phyloP scores from a whole-genome alignment of 495 filamentous ascomycete genomes.

The Hypoxylon rickii region DNA sequence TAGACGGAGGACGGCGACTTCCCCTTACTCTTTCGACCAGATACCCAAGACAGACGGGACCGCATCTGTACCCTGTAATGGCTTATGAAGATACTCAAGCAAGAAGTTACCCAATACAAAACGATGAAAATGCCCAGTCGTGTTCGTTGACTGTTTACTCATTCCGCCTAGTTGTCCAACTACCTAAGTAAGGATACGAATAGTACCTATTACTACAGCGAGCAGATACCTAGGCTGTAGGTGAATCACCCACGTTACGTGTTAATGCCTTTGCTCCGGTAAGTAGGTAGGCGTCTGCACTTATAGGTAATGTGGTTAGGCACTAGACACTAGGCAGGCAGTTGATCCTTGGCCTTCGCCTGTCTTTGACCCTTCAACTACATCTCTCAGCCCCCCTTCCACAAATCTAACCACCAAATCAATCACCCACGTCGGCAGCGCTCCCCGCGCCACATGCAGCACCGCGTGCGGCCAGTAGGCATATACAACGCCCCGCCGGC shows the following conservation, averaged over 20 bases:
- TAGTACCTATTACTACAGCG: no score
- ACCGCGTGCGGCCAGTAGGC: constrained; percentile 40
- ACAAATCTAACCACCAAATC: neutral
- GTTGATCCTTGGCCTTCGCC: no score
- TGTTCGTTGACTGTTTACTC: neutral
- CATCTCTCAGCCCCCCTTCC: neutral
- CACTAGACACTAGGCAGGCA: no score
- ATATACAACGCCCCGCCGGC: constrained; percentile 19
- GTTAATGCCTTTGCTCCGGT: no score
- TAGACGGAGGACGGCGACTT: constrained; percentile 38
- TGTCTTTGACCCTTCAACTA: no score
- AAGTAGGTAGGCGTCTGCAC: no score
- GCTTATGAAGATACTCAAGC: constrained; percentile 31
- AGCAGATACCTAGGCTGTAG: no score
- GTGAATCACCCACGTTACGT: no score
- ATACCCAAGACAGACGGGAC: constrained; percentile 36
- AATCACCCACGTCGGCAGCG: constrained; percentile 1
- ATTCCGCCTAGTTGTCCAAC: neutral
- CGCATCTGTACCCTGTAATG: constrained; percentile 37
- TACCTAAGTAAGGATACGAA: no score
- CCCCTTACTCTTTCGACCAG: constrained; percentile 23
- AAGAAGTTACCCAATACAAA: constrained; percentile 13
- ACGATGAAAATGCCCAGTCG: neutral
- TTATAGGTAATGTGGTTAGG: no score
- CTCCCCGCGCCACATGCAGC: constrained; percentile 2